A percentile compares a stretch with the other conserved stretches of the same genome.
These are phyloP conservation scores for Solanum piurae DNA, from an alignment of 257 asterid species.

Conservation along the genomic window DNA sequence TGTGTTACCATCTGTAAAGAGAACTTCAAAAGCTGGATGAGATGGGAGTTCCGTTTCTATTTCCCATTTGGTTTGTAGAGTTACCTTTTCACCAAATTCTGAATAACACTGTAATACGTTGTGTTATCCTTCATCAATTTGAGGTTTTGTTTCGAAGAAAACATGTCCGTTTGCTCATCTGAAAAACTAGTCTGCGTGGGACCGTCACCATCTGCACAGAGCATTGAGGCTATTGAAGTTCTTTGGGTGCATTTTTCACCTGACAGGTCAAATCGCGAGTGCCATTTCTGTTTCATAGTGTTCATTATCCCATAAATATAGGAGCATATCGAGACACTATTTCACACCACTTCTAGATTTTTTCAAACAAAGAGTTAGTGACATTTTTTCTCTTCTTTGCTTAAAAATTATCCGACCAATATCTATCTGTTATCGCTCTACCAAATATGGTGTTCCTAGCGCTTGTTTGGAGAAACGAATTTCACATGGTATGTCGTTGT, in stretches of 20 bases:
- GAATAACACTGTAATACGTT: background rate
- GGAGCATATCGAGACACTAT: background rate
- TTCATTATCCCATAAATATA: background rate
- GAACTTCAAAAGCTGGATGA: constrained; percentile 93
- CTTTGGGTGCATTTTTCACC: background rate
- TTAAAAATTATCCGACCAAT: background rate
- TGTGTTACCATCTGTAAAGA: constrained; percentile 65
- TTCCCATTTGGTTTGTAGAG: background rate
- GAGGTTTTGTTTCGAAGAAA: background rate
- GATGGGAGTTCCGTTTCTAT: background rate
- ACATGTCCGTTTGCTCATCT: background rate
- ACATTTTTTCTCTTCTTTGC: background rate
- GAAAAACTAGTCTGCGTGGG: background rate
- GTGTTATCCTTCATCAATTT: background rate
- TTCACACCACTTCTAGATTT: background rate
- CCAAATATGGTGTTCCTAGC: background rate
- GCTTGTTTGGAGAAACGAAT: background rate
- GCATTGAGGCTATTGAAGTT: background rate
- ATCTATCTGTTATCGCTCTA: background rate
- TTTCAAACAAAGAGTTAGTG: background rate
- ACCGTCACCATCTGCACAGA: background rate
- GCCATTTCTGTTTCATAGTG: background rate
- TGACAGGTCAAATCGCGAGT: background rate
- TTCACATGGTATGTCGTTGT: background rate
- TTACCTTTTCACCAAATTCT: background rate